These are phyloP conservation scores for Maudiozyma saulgeensis DNA, from an alignment of 805 yeast genomes.

Conservation along the genomic window DNA sequence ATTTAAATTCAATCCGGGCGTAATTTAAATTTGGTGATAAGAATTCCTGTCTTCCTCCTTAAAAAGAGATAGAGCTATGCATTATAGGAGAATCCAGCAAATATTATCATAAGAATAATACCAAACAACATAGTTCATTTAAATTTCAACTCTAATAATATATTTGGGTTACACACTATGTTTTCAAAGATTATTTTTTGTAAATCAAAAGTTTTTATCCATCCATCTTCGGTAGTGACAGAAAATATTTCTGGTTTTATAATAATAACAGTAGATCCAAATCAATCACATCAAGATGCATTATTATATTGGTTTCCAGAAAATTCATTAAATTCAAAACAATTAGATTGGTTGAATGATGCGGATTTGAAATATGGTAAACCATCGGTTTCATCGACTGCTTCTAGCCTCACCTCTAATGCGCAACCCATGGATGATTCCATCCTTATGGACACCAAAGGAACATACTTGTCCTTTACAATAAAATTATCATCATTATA, in stretches of 20 bases:
- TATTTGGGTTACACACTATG: conserved; percentile 1
- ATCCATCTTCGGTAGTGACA: conserved; percentile 60
- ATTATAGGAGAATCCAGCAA: neutral
- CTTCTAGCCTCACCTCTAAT: neutral
- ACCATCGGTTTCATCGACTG: neutral
- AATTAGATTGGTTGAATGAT: conserved; percentile 11
- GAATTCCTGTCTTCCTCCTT: no score
- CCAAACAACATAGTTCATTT: no score
- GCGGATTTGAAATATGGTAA: conserved; percentile 8
- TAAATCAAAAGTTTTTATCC: conserved; percentile 72
- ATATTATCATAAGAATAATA: neutral
- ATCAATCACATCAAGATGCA: conserved; percentile 36
- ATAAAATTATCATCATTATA: conserved; percentile 48
- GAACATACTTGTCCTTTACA: conserved; percentile 4
- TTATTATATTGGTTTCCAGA: conserved; percentile 22
- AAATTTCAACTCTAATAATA: no score
- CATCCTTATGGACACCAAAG: conserved; percentile 1
- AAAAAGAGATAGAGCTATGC: no score
- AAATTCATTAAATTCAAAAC: conserved; percentile 7
- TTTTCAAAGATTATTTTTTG: conserved; percentile 27
- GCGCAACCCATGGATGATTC: conserved; percentile 2
- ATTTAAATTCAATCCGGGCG: no score
- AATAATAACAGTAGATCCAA: conserved; percentile 45
- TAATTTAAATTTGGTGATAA: no score
- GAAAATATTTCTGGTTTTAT: conserved; percentile 80